Evolutionary conservation across 1,284 basidiomycete species (phyloP), one percentile per base, ranked within the genome.

Genomic region (Coniophora puteana): DNA sequence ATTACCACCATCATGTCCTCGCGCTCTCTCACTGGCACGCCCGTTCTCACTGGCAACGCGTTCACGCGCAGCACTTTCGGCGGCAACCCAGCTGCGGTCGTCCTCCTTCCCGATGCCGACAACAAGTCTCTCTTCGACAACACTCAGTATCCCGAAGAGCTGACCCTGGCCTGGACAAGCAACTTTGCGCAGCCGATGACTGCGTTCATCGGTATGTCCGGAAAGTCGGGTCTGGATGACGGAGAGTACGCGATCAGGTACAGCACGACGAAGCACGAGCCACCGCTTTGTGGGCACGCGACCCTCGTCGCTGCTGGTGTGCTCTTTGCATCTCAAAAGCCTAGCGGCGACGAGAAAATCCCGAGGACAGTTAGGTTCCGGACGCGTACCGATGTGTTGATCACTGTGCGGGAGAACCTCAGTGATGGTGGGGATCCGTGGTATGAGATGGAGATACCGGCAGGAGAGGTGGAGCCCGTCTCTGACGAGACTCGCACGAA

Each of bases 61-160:
- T 81, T 80, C 58, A 67, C 75, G 1, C 54, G 57, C 4, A 40
- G 49, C 11, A 40, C 65, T 0, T 69, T 65, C 26, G 62, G 64
- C 11, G 78, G 78, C 6, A 80, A 80, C 50, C 76, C 76, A 4
- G 78, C 78, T 1, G 66, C 62, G 4, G 59, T 79, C 33, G 59
- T 77, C 28, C 62, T 73, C 48, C 52, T 72, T 8, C 43, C 16
- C 8, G 7, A n/a, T n/a, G n/a, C n/a, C 46, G 52, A 64, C 38
- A 16, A 58, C 18, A 40, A 51, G 20, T 39, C 46, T 14, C 50
- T 63, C n/a, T 45, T 63, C 4, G 44, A 48, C 16, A 36, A 40
- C n/a, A 45, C 50, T 4, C 48, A 59, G n/a, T 16, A 38, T 23
- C n/a, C 46, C 22, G 35, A 40, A 28, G 25, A 32, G 12, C 13